phyloP scores from a whole-genome alignment of 306 rosid species.

The Alnus glutinosa region DNA sequence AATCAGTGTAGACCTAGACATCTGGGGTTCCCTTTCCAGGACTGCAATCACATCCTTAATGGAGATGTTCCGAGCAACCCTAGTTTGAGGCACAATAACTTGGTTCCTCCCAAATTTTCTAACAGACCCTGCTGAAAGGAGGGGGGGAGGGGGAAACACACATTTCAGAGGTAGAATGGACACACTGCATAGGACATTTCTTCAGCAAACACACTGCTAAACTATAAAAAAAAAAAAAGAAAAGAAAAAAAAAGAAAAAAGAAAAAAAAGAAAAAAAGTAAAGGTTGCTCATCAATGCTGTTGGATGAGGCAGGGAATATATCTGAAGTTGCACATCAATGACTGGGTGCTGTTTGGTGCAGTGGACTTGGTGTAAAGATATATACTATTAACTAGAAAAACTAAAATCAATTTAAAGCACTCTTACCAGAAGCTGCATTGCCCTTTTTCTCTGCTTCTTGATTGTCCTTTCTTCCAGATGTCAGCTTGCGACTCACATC shows the following conservation, averaged over 20 bases:
- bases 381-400: slow-evolving; percentile 16
- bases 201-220: not conserved
- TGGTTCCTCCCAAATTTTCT: slow-evolving; percentile 67
- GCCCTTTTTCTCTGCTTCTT: slow-evolving; percentile 57
- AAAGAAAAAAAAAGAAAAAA: not conserved
- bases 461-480: slow-evolving; percentile 68
- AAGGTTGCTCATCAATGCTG: not conserved
- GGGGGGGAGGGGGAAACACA: not conserved
- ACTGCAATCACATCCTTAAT: slow-evolving; percentile 84
- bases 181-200: not conserved
- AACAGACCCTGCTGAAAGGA: slow-evolving; percentile 40
- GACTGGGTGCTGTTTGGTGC: not conserved
- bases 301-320: not conserved
- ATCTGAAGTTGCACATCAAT: not conserved
- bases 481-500: slow-evolving; percentile 60
- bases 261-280: too few relatives aligned
- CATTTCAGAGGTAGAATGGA: not conserved
- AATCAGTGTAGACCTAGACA: slow-evolving; percentile 69
- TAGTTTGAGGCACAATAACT: slow-evolving; percentile 41
- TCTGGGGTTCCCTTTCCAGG: slow-evolving; percentile 91
- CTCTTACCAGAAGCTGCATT: slow-evolving; percentile 47
- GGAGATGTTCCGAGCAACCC: slow-evolving; percentile 62
- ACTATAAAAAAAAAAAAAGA: not conserved
- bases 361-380: not conserved
- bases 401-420: slow-evolving; percentile 22